Base-by-base conservation (phyloP, 2,329 filamentous ascomycete species). In the Colletotrichum sp. region DNA sequence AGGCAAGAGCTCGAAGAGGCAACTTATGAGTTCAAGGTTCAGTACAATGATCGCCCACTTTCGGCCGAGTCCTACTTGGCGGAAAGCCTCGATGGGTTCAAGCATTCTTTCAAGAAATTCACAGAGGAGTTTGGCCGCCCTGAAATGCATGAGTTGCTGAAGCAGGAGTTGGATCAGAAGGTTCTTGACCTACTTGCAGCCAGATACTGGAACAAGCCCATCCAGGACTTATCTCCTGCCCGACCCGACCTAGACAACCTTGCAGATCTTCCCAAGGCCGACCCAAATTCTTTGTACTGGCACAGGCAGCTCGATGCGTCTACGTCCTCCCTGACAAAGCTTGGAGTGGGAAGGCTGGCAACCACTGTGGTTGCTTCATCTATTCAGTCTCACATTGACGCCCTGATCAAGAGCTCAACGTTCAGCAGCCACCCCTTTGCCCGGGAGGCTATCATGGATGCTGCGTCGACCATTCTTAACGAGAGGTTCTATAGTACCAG, bases 11-110 rank as follows among this genome's bases (percentile, higher is more conserved):
- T 99, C 0, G 96, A 98, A 81, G 97, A 99, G 85, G 96, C 97
- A 5, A 96, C 95, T 0, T 99, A 99, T 82, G 96, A 99, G 84
- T 99, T 98, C 89, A 99, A 99, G 84, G 97, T 99, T 7, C 97
- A 99, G 84, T 99, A 99, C 86, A 99, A 99, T 81, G 97, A 99
- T 83, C 93, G 97, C 8, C 95, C 96, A 2, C 88, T 99, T 43
- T 98, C 95, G 66, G 97, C 97, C 3, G 97, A 99, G 83, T 98
- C 96, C 6, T 99, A 99, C 82, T 91, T 99, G 52, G 97, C 97
- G 3, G 97, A 98, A 84, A 98, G 95, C 79, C 88, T 99, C 5
- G 97, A 99, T 83, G 93, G 94, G 24, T 98, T 99, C 90, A 99
- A 99, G 85, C 97, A 98, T 84, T 95, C 95, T 0, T 99, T 99